Percentiles rank a stretch among this genome's conserved stretches.
Conservation (phyloP, 2,329 filamentous ascomycete genomes). For the Cladophialophora immunda region DNA sequence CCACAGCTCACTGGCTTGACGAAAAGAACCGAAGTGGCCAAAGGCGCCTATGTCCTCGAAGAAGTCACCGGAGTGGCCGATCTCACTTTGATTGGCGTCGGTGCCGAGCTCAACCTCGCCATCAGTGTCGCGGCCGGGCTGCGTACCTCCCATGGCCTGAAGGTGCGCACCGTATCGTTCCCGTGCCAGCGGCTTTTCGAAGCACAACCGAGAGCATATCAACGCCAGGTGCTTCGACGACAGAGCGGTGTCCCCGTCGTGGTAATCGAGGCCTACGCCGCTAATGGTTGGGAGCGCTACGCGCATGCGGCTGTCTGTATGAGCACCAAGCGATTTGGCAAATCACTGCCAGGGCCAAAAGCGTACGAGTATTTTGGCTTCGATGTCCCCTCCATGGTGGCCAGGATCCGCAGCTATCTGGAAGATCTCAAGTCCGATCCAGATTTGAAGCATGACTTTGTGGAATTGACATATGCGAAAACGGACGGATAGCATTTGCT, state of each 20-base stretch:
- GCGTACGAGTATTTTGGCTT: constrained; percentile 43
- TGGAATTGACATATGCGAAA: constrained; percentile 19
- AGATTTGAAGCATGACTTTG: constrained; percentile 19
- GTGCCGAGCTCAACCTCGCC: constrained; percentile 58
- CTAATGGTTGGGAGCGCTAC: constrained; percentile 60
- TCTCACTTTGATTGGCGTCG: constrained; percentile 58
- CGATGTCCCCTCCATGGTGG: constrained; percentile 20
- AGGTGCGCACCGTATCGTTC: constrained; percentile 57
- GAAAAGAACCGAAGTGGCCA: constrained; percentile 46
- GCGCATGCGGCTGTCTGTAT: constrained; percentile 58
- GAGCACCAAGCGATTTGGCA: constrained; percentile 53
- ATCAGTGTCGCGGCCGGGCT: constrained; percentile 53
- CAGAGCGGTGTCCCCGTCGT: constrained; percentile 50
- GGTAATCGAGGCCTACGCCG: constrained; percentile 58
- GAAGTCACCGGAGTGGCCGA: constrained; percentile 46
- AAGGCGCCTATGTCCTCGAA: constrained; percentile 53
- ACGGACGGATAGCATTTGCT: constrained; percentile 6
- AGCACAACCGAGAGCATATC: constrained; percentile 54
- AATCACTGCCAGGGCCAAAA: constrained; percentile 40
- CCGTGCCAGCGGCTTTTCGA: constrained; percentile 60
- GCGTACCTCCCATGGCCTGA: constrained; percentile 46
- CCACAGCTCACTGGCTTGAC: constrained; percentile 49
- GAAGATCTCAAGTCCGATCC: constrained; percentile 4
- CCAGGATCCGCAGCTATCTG: constrained; percentile 13
- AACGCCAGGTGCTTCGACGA: constrained; percentile 49